Percentiles rank a stretch among this genome's conserved stretches.
These are phyloP conservation scores for Camellia sinensis DNA, from an alignment of 148 eudicot genomes.

Conservation along the genomic window DNA sequence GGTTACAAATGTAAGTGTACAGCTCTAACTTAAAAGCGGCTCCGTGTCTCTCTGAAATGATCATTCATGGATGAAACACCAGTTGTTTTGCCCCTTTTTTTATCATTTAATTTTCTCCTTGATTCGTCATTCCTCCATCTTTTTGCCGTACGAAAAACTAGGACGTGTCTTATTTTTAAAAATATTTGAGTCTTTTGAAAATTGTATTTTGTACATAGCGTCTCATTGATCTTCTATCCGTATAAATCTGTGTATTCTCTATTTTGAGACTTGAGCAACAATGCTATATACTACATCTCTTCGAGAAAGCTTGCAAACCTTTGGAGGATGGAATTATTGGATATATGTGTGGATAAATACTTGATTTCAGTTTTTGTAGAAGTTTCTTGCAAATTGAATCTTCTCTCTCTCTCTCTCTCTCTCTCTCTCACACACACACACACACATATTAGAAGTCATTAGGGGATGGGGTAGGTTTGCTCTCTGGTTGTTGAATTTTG, in stretches of 20 bases:
- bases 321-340: not conserved
- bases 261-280: not conserved
- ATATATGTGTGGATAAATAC: not conserved
- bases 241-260: not conserved
- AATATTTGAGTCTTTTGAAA: no score
- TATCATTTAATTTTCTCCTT: no score
- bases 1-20: constrained; percentile 7
- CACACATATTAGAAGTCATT: no score
- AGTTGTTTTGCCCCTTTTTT: no score
- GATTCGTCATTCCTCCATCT: no score
- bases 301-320: not conserved
- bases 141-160: not conserved
- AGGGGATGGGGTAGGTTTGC: no score
- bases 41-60: not conserved
- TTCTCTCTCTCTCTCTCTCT: no score
- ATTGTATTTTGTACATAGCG: not conserved
- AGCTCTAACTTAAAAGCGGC: constrained; percentile 23
- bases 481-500: no score
- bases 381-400: not conserved
- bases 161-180: not conserved
- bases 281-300: not conserved
- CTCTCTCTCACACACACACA: no score
- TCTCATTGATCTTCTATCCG: not conserved
- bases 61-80: no score
- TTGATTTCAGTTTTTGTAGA: not conserved